Evolutionary conservation across 257 asterid genomes (phyloP), one percentile per base, ranked within the genome.

Genomic region (Jasminum sambac): DNA sequence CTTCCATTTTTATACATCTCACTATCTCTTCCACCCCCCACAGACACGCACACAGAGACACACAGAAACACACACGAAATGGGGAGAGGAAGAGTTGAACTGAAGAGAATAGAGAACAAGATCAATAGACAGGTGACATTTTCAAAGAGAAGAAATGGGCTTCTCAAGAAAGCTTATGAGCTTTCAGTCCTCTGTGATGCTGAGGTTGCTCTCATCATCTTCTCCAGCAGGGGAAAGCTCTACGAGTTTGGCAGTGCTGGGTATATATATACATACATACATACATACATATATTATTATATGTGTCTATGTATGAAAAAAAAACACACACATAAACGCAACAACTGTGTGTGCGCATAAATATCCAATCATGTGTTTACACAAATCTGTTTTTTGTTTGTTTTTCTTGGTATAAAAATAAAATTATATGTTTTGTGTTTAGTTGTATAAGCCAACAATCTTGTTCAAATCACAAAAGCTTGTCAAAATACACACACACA

Each of bases 51-150:
- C 12, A 38, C 38, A 74, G 57, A 26, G 26, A 10, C 12, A 6
- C 63, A 26, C 36, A 10, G 64, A 39, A 9, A 26, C 41, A 60
- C 43, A 68, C 36, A 30, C 36, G 37, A 70, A 34, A 92, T 93
- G 98, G 98, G 98, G 62, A 88, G 98, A 82, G 98, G 98, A 7
- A 87, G 96, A 86, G 98, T 93, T 58, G 98, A 90, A 75, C 69
- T 93, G 86, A 88, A 90, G 86, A 88, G 96, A 63, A 93, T 93
- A 57, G 98, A 93, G 74, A 93, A 93, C 92, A 93, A 93, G 76
- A 93, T 93, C 78, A 93, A 93, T 81, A 84, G 98, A 58, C 98
- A 93, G 70, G 98, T 93, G 67, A 93, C 98, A 14, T 93, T 93
- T 75, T 93, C 97, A 0, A 93, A 90, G 88, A 78, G 98, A 66